phyloP scores from a whole-genome alignment of 1,139 yeast species.

The Taphrina sp. region DNA sequence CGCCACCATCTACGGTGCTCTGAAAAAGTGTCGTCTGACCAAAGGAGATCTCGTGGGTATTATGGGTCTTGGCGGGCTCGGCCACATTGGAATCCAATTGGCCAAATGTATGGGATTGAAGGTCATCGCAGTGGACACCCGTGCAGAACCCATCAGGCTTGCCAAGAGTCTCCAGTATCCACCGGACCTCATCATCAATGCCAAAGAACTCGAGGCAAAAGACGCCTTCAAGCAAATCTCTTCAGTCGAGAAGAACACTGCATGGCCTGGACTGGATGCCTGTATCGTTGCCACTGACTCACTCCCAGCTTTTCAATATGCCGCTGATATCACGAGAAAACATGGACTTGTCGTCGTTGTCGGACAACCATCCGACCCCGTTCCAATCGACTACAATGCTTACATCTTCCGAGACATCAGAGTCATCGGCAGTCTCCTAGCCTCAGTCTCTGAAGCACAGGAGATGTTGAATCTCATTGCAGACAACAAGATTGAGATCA shows the following conservation, averaged over 20 bases:
- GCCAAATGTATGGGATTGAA: constrained; percentile 80
- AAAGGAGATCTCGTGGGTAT: constrained; percentile 80
- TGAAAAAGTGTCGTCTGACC: constrained; percentile 62
- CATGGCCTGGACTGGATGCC: constrained; percentile 23
- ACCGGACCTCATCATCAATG: constrained; percentile 16
- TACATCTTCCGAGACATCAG: constrained; percentile 16
- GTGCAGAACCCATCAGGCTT: constrained; percentile 45
- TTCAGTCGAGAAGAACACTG: constrained; percentile 7
- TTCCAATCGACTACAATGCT: constrained; percentile 5
- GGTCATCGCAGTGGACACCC: constrained; percentile 67
- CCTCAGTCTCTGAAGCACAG: constrained; percentile 11
- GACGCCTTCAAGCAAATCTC: constrained; percentile 6
- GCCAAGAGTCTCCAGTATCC: constrained; percentile 48
- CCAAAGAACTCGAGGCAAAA: background rate
- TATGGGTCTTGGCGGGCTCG: constrained; percentile 82
- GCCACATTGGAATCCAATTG: constrained; percentile 75
- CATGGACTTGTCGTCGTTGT: constrained; percentile 18
- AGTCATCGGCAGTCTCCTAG: constrained; percentile 11
- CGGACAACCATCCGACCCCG: constrained; percentile 20
- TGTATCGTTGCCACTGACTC: constrained; percentile 13
- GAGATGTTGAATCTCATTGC: constrained; percentile 11
- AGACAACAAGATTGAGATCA: constrained; percentile 3
- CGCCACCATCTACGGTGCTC: constrained; percentile 78
- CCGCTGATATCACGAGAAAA: constrained; percentile 16
- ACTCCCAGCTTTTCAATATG: constrained; percentile 4